These are phyloP conservation scores for Hyphopichia khmerensis DNA, from an alignment of 1,139 yeast genomes.

Conservation along the genomic window DNA sequence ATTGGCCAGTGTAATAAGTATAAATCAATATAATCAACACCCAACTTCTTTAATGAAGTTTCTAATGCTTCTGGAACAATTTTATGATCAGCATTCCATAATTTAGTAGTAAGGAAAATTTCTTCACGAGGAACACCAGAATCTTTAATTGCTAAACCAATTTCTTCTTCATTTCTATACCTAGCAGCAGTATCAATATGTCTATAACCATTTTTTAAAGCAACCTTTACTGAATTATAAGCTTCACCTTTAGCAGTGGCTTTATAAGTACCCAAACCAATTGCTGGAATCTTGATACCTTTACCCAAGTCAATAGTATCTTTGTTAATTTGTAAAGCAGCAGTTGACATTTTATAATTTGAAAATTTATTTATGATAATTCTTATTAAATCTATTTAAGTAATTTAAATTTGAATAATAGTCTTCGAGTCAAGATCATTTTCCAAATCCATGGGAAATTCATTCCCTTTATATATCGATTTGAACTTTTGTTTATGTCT, in stretches of 20 bases:
- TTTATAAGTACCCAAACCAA: slow-evolving; percentile 84
- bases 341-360: slow-evolving; percentile 1
- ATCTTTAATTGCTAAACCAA: slow-evolving; percentile 65
- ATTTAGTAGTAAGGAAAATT: slow-evolving; percentile 75
- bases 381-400: no score
- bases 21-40: slow-evolving; percentile 79
- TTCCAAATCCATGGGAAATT: no score
- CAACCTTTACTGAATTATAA: slow-evolving; percentile 60
- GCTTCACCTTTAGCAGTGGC: slow-evolving; percentile 58
- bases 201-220: slow-evolving; percentile 68
- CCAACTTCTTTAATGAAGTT: slow-evolving; percentile 61
- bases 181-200: slow-evolving; percentile 80
- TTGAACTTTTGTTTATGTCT: no score
- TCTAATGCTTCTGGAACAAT: slow-evolving; percentile 60
- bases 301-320: slow-evolving; percentile 50
- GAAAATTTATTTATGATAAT: not conserved
- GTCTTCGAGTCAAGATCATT: no score
- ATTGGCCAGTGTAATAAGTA: slow-evolving; percentile 89
- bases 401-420: no score
- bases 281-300: slow-evolving; percentile 63
- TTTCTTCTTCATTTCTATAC: slow-evolving; percentile 64
- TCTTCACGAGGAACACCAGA: slow-evolving; percentile 70
- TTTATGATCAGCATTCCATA: slow-evolving; percentile 69
- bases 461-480: no score
- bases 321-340: slow-evolving; percentile 15